A percentile compares a stretch with the other conserved stretches of the same genome.
These are phyloP conservation scores for Colletotrichum sidae DNA, from an alignment of 2,329 filamentous ascomycete genomes.

Conservation along the genomic window DNA sequence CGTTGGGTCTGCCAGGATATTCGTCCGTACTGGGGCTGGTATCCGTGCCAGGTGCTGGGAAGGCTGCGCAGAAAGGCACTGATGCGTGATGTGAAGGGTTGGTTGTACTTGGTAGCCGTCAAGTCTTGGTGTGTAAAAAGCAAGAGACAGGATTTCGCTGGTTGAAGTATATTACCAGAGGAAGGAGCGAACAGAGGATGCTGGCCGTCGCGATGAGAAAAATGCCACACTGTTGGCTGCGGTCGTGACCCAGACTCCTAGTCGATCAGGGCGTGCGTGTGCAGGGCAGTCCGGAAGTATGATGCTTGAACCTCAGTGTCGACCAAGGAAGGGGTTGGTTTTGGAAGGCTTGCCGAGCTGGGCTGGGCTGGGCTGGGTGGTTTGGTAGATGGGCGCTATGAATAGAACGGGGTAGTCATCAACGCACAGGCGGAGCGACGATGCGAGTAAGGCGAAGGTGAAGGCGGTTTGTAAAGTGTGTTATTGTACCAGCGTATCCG, in stretches of 20 bases:
- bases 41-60: too few species aligned
- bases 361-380: neutral
- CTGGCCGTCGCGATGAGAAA: neutral
- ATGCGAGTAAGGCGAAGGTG: slow-evolving; percentile 12
- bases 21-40: slow-evolving; percentile 3
- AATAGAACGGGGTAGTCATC: slow-evolving; percentile 33
- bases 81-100: too few species aligned
- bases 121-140: neutral
- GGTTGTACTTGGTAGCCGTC: too few species aligned
- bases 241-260: too few species aligned
- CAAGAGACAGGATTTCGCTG: slow-evolving; percentile 5
- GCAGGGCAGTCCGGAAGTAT: slow-evolving; percentile 17
- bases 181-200: too few species aligned
- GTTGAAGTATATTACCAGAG: slow-evolving; percentile 10
- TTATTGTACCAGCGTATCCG: too few species aligned
- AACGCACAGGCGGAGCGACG: slow-evolving; percentile 15
- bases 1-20: slow-evolving; percentile 29
- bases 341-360: slow-evolving; percentile 27
- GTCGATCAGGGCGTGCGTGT: slow-evolving; percentile 15
- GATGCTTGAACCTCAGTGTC: slow-evolving; percentile 28
- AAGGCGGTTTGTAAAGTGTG: neutral
- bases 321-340: slow-evolving; percentile 26
- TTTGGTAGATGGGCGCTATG: slow-evolving; percentile 24
- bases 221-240: too few species aligned
- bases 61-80: neutral